phyloP scores from a whole-genome alignment of 257 asterid genomes.

The Nicotiana knightiana region DNA sequence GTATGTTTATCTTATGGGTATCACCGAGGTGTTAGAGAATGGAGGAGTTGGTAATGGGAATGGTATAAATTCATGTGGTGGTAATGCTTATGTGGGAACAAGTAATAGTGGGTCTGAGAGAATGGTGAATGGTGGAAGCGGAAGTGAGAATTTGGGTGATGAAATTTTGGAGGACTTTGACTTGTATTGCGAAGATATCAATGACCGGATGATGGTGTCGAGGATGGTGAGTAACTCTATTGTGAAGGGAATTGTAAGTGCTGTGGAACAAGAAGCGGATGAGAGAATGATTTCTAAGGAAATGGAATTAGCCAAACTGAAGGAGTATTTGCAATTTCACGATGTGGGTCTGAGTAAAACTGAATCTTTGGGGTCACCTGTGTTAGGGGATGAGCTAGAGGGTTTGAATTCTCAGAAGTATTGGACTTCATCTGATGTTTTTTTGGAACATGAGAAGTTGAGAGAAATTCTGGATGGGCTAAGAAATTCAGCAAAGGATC shows the following conservation, averaged over 20 bases:
- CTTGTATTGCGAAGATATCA: slow-evolving; percentile 59
- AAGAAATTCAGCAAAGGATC: slow-evolving; percentile 37
- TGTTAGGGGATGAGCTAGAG: slow-evolving; percentile 4
- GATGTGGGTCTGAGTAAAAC: slow-evolving; percentile 13
- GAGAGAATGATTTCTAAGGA: slow-evolving; percentile 63
- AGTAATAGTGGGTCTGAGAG: slow-evolving; percentile 14
- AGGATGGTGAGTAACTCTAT: slow-evolving; percentile 84
- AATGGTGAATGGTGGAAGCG: slow-evolving; percentile 23
- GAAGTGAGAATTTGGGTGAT: slow-evolving; percentile 45
- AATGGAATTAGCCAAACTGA: slow-evolving; percentile 46
- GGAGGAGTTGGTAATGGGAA: slow-evolving; percentile 13
- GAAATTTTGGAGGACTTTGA: slow-evolving; percentile 64
- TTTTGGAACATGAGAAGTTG: slow-evolving; percentile 31
- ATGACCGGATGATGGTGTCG: slow-evolving; percentile 49
- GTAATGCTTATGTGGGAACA: slow-evolving; percentile 16
- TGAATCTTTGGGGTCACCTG: slow-evolving; percentile 17
- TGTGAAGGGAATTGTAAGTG: slow-evolving; percentile 78
- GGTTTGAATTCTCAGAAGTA: slow-evolving; percentile 10
- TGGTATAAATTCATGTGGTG: slow-evolving; percentile 17
- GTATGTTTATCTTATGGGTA: slow-evolving; percentile 21
- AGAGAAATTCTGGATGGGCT: slow-evolving; percentile 36
- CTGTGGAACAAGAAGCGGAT: slow-evolving; percentile 72
- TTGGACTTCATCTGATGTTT: slow-evolving; percentile 22
- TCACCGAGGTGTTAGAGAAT: slow-evolving; percentile 25
- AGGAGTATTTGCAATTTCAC: slow-evolving; percentile 27